Percentiles rank a stretch among this genome's conserved stretches.
phyloP scores from a whole-genome alignment of 2,329 filamentous ascomycete species.

The Trichoderma asperellum region DNA sequence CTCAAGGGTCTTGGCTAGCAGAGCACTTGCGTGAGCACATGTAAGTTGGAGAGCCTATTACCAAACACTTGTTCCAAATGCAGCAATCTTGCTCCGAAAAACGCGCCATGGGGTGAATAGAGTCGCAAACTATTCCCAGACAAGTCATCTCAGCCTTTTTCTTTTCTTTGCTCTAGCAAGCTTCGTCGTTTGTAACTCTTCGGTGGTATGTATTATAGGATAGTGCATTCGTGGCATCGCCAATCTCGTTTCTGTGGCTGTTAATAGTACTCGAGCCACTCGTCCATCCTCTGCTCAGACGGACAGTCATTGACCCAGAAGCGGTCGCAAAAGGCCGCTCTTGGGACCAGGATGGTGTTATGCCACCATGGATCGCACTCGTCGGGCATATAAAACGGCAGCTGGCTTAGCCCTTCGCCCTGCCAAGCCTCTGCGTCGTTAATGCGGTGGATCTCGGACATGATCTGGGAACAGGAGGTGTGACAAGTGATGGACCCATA shows the following conservation, averaged over 20 bases:
- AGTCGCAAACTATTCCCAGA: background rate
- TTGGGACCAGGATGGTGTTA: slow-evolving; percentile 19
- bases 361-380: slow-evolving; percentile 36
- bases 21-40: background rate
- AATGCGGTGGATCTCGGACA: slow-evolving; percentile 38
- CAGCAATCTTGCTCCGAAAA: background rate
- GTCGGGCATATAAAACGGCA: slow-evolving; percentile 37
- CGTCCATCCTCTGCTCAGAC: background rate
- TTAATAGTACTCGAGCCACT: background rate
- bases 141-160: background rate
- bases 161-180: background rate
- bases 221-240: background rate
- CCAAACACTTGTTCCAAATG: background rate
- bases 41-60: background rate
- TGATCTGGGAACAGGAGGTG: slow-evolving; percentile 34
- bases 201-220: background rate
- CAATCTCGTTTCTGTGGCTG: background rate
- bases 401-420: slow-evolving; percentile 29
- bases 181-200: background rate
- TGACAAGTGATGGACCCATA: slow-evolving; percentile 34
- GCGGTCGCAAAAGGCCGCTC: slow-evolving; percentile 22
- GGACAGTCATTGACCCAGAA: slow-evolving; percentile 24
- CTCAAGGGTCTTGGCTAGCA: background rate
- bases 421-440: slow-evolving; percentile 37
- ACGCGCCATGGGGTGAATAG: background rate